Evolutionary conservation across 1,139 yeast genomes (phyloP), one percentile per base, ranked within the genome.

Genomic region (Petasospora fabianii): DNA sequence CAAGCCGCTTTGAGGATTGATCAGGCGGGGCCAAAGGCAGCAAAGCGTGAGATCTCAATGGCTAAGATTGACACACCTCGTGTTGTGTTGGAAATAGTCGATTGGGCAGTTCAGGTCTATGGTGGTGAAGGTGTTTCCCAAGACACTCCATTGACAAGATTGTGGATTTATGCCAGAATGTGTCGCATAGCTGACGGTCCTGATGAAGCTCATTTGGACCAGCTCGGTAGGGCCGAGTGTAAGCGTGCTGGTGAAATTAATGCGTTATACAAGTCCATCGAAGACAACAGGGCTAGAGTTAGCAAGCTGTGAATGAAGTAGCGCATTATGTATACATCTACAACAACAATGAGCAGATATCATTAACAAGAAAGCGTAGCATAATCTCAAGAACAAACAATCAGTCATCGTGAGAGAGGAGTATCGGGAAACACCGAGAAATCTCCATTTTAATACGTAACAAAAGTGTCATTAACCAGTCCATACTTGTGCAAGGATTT

Each of bases 161-260:
- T 73, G 64, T 81, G 74, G 60, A 77, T 80, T 22, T 62, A 62
- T 46, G 68, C 75, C 44, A 68, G 87, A 58, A 77, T 83, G 29
- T 68, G 80, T 43, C 66, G 86, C 46, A 76, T 80, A 44, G 86
- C 87, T 14, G 88, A 81, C 56, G 86, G 87, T 8, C 87, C 88
- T 3, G 87, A 80, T 61, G 87, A 80, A 60, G 83, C 83, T 7
- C 86, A 81, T 58, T 64, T 77, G 58, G 65, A 66, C 49, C 86
- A 80, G 60, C 66, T 80, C 51, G 85, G 61, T 18, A 51, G 41
- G 38, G 51, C 55, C 16, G 56, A 52, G 38, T 39, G 50, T 11
- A 52, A 52, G 37, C 50, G 46, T 28, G 44, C 73, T 56, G 53
- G 36, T 18, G 42, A 38, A 10, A 44, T 53, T 35, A 51, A 52